These are phyloP conservation scores for Penicillium sp. DNA, from an alignment of 2,329 filamentous ascomycete species.

Conservation along the genomic window DNA sequence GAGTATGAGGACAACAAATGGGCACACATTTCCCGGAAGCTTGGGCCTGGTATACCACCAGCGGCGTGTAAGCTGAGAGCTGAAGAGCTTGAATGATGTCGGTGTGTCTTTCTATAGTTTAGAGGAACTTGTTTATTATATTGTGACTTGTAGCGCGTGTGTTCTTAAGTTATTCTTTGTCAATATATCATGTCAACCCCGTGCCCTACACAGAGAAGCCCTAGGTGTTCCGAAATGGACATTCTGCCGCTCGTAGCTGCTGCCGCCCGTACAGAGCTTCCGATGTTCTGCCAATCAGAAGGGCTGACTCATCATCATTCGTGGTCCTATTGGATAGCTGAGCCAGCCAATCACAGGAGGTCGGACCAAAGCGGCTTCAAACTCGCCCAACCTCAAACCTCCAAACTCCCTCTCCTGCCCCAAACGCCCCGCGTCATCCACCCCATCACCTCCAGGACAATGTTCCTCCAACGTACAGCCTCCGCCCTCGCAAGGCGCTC, in stretches of 20 bases:
- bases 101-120: neutral
- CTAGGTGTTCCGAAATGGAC: constrained; percentile 17
- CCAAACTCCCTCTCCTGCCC: constrained; percentile 33
- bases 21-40: constrained; percentile 87
- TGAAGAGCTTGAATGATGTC: constrained; percentile 38
- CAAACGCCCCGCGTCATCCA: constrained; percentile 28
- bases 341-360: constrained; percentile 22
- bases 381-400: constrained; percentile 38
- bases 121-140: neutral
- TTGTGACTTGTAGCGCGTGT: neutral
- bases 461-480: constrained; percentile 51
- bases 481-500: constrained; percentile 48
- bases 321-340: constrained; percentile 10
- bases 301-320: constrained; percentile 17
- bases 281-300: constrained; percentile 12
- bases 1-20: constrained; percentile 69
- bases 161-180: neutral
- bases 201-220: constrained; percentile 21
- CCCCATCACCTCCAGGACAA: constrained; percentile 35
- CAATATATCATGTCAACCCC: neutral
- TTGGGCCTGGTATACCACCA: constrained; percentile 85
- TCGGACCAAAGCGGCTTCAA: constrained; percentile 43
- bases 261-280: constrained; percentile 7
- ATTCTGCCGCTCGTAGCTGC: constrained; percentile 11
- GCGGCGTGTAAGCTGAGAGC: constrained; percentile 82